phyloP scores from a whole-genome alignment of 2,329 filamentous ascomycete genomes.

The Pyricularia grisea region DNA sequence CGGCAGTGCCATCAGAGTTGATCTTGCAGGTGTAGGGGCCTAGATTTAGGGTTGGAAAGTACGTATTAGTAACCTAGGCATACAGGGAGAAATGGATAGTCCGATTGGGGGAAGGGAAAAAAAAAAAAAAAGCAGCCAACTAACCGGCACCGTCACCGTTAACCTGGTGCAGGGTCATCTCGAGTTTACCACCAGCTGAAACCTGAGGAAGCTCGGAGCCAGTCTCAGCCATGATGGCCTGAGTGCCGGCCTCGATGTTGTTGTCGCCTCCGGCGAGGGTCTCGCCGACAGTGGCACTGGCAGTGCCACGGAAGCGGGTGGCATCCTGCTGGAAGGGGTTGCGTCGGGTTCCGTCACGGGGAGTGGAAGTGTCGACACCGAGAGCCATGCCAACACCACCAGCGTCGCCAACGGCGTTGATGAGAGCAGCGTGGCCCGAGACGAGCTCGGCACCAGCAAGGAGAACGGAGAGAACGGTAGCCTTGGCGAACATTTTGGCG shows the following conservation, averaged over 20 bases:
- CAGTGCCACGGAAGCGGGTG: constrained; percentile 49
- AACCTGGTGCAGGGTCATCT: constrained; percentile 59
- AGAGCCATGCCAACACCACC: constrained; percentile 46
- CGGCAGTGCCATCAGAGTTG: constrained; percentile 48
- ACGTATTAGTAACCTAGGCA: too few relatives aligned
- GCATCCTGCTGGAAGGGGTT: constrained; percentile 55
- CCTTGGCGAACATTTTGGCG: constrained; percentile 21
- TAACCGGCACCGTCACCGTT: constrained; percentile 50
- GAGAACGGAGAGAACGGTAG: constrained; percentile 32
- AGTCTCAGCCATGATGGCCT: constrained; percentile 46
- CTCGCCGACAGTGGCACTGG: constrained; percentile 45
- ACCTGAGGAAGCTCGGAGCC: constrained; percentile 51
- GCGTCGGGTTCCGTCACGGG: constrained; percentile 51
- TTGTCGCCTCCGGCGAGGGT: constrained; percentile 48
- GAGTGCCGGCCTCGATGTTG: constrained; percentile 45
- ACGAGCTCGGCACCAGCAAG: constrained; percentile 45
- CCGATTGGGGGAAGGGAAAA: too few relatives aligned
- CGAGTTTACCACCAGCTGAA: constrained; percentile 42
- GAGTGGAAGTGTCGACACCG: constrained; percentile 42
- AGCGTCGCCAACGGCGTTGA: constrained; percentile 44
- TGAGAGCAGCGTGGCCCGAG: constrained; percentile 52
- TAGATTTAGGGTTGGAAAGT: too few relatives aligned
- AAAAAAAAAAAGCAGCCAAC: too few relatives aligned
- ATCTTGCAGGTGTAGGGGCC: constrained; percentile 57
- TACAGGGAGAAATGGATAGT: too few relatives aligned